Evolutionary conservation across 257 asterid genomes (phyloP).

Genomic region (Fraxinus anomala): DNA sequence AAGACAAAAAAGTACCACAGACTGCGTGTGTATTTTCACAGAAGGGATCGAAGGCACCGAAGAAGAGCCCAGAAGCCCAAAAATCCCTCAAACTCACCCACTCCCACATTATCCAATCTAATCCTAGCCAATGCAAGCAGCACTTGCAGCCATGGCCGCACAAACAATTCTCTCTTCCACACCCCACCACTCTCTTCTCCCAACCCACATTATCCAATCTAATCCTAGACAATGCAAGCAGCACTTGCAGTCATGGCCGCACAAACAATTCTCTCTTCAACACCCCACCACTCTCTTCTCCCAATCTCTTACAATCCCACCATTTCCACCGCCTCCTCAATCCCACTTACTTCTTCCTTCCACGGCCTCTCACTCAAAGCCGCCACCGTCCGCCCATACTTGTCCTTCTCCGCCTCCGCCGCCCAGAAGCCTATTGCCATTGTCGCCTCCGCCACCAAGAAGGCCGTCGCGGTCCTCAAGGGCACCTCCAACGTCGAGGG

Average conservation of each 20-base stretch:
- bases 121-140: constrained; percentile 38
- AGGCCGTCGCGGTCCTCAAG: constrained; percentile 85
- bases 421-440: constrained; percentile 60
- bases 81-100: neutral
- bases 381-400: constrained; percentile 45
- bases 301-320: constrained; percentile 39
- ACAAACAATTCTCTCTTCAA: constrained; percentile 47
- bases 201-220: constrained; percentile 12
- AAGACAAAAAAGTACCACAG: neutral
- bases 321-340: constrained; percentile 40
- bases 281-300: constrained; percentile 33
- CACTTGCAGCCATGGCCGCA: constrained; percentile 77
- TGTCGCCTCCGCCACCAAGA: constrained; percentile 67
- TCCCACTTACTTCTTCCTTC: constrained; percentile 54
- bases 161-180: constrained; percentile 49
- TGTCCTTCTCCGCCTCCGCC: constrained; percentile 43
- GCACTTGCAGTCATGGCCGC: constrained; percentile 81
- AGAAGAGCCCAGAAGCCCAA: neutral
- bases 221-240: constrained; percentile 33
- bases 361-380: constrained; percentile 65
- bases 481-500: constrained; percentile 91
- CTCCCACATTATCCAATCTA: neutral
- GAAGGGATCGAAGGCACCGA: neutral
- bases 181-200: constrained; percentile 33
- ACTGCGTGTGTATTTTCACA: neutral